Evolutionary conservation across 805 yeast genomes (phyloP).

Genomic region (Debaryomyces tyrocola): DNA sequence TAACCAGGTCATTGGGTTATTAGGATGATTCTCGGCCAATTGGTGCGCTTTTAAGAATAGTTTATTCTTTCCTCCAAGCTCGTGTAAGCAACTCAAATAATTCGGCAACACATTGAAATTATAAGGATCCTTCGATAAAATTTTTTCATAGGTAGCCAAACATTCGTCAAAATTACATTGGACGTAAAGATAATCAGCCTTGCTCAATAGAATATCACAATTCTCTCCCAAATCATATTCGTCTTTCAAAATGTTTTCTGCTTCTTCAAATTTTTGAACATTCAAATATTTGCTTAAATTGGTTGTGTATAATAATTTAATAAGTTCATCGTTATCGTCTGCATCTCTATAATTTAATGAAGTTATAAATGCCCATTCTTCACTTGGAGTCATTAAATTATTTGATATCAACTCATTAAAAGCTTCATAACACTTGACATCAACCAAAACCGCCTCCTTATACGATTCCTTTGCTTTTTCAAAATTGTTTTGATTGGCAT

Average conservation of each 20-base stretch:
- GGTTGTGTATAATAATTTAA: constrained; percentile 74
- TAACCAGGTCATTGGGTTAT: constrained; percentile 82
- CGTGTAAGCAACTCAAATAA: constrained; percentile 82
- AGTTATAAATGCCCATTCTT: constrained; percentile 79
- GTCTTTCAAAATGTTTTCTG: constrained; percentile 63
- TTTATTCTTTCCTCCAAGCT: constrained; percentile 78
- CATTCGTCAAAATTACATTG: constrained; percentile 82
- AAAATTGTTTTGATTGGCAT: constrained; percentile 78
- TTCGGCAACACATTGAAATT: constrained; percentile 73
- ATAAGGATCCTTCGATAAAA: constrained; percentile 60
- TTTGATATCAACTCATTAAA: constrained; percentile 74
- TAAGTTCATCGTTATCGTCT: constrained; percentile 78
- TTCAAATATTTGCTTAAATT: constrained; percentile 72
- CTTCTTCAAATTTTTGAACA: constrained; percentile 57
- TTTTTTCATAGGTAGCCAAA: constrained; percentile 65
- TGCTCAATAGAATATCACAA: constrained; percentile 63
- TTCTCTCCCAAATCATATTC: constrained; percentile 72
- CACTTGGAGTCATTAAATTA: constrained; percentile 75
- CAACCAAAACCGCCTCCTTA: constrained; percentile 82
- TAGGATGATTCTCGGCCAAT: constrained; percentile 81
- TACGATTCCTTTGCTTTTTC: constrained; percentile 84
- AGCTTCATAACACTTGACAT: constrained; percentile 92
- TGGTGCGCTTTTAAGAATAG: constrained; percentile 80
- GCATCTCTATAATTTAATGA: constrained; percentile 67
- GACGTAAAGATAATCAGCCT: constrained; percentile 68